These are phyloP conservation scores for Polyplosphaeria fusca DNA, from an alignment of 495 filamentous ascomycete genomes.

Conservation along the genomic window DNA sequence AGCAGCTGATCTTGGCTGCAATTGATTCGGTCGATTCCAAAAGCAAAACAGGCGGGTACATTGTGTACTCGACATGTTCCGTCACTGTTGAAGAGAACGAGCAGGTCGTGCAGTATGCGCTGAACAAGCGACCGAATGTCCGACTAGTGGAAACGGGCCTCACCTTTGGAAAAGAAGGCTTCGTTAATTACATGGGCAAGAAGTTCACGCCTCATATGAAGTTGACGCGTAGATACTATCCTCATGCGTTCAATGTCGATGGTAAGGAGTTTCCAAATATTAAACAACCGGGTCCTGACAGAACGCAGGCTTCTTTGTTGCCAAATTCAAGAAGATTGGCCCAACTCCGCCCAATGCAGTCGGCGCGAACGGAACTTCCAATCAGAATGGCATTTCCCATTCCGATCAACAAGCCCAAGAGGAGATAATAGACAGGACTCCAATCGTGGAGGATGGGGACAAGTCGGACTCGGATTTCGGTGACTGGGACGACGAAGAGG, in stretches of 20 bases:
- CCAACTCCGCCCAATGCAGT: slow-evolving; percentile 59
- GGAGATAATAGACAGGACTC: slow-evolving; percentile 47
- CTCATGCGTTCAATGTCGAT: slow-evolving; percentile 93
- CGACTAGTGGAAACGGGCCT: slow-evolving; percentile 89
- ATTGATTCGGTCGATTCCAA: slow-evolving; percentile 90
- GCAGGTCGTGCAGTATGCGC: slow-evolving; percentile 85
- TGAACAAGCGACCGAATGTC: slow-evolving; percentile 87
- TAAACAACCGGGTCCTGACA: neutral
- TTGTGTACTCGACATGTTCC: slow-evolving; percentile 91
- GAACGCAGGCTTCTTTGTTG: slow-evolving; percentile 75
- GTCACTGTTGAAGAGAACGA: slow-evolving; percentile 94
- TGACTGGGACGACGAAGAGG: slow-evolving; percentile 61
- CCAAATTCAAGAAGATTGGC: slow-evolving; percentile 91
- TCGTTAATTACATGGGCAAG: slow-evolving; percentile 83
- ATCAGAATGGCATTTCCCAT: slow-evolving; percentile 24
- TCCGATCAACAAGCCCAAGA: slow-evolving; percentile 33
- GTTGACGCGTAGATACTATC: slow-evolving; percentile 85
- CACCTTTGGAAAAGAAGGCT: slow-evolving; percentile 88
- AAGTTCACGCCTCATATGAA: slow-evolving; percentile 81
- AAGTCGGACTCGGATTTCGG: slow-evolving; percentile 59
- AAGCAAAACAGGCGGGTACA: slow-evolving; percentile 83
- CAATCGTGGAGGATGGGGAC: slow-evolving; percentile 48
- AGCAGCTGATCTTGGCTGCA: slow-evolving; percentile 85
- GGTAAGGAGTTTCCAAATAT: slow-evolving; percentile 35
- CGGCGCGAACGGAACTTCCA: slow-evolving; percentile 40